These are phyloP conservation scores for Pseudozyma hubeiensis DNA, from an alignment of 1,284 basidiomycete genomes.

Conservation along the genomic window DNA sequence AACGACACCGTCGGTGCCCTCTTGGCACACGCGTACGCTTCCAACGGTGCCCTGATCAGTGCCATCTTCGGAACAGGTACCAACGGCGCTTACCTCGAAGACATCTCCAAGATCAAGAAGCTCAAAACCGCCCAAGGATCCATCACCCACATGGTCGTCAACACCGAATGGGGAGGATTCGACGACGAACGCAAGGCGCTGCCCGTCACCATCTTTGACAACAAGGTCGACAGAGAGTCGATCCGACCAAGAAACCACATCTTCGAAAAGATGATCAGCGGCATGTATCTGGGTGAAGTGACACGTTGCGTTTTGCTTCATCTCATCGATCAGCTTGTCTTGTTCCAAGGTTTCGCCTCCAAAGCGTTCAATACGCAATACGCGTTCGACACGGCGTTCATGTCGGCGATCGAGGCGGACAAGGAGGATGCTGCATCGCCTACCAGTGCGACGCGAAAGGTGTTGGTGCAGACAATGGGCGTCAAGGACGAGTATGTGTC, in stretches of 20 bases:
- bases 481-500: constrained; percentile 72
- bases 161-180: constrained; percentile 82
- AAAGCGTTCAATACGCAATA: constrained; percentile 84
- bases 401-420: constrained; percentile 82
- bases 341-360: constrained; percentile 85
- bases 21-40: constrained; percentile 89
- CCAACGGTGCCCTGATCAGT: constrained; percentile 83
- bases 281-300: constrained; percentile 98
- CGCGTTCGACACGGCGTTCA: constrained; percentile 90
- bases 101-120: constrained; percentile 85
- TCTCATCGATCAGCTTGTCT: constrained; percentile 79
- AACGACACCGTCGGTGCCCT: constrained; percentile 95
- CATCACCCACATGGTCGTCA: constrained; percentile 82
- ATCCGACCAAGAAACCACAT: constrained; percentile 94
- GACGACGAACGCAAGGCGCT: constrained; percentile 77
- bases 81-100: constrained; percentile 95
- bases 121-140: constrained; percentile 44
- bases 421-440: constrained; percentile 36
- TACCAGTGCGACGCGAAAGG: constrained; percentile 69
- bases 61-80: constrained; percentile 97
- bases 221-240: constrained; percentile 88
- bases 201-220: constrained; percentile 92
- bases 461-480: constrained; percentile 77
- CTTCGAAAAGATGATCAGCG: constrained; percentile 98
- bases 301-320: constrained; percentile 85